Conservation (phyloP, 2,329 filamentous ascomycete species). For the Fusarium sororula region DNA sequence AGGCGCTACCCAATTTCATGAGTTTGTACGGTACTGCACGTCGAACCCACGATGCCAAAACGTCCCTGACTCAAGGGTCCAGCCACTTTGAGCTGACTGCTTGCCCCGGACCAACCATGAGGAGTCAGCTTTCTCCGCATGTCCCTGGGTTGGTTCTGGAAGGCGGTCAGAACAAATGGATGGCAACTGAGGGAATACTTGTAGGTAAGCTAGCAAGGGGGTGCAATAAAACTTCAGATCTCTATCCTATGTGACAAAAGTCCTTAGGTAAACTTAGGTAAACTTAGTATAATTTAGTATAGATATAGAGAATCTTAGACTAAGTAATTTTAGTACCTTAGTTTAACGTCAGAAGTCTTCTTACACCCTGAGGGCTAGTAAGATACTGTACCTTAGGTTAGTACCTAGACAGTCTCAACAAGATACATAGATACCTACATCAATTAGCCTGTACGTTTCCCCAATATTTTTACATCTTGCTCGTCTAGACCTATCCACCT, state of each 20-base stretch:
- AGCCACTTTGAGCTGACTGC: constrained; percentile 10
- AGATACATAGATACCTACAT: not conserved
- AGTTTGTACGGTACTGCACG: too few relatives aligned
- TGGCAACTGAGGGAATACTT: constrained; percentile 25
- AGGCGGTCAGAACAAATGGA: constrained; percentile 33
- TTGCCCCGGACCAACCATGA: constrained; percentile 23
- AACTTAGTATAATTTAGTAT: too few relatives aligned
- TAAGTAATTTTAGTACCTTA: too few relatives aligned
- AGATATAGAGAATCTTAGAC: too few relatives aligned
- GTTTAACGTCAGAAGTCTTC: too few relatives aligned
- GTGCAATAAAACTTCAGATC: too few relatives aligned
- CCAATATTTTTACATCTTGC: not conserved
- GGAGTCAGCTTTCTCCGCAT: constrained; percentile 28
- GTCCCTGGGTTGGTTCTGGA: constrained; percentile 24
- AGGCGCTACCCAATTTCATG: too few relatives aligned
- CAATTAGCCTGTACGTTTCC: not conserved
- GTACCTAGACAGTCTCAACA: not conserved
- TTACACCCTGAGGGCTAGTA: not conserved
- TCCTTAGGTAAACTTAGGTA: too few relatives aligned
- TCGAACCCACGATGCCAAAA: constrained; percentile 19
- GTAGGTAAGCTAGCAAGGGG: not conserved
- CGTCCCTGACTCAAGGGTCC: constrained; percentile 39
- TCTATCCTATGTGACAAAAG: too few relatives aligned
- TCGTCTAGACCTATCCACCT: not conserved
- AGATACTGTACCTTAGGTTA: not conserved